phyloP scores from a whole-genome alignment of 345 rosid species.

The Reutealis trisperma region DNA sequence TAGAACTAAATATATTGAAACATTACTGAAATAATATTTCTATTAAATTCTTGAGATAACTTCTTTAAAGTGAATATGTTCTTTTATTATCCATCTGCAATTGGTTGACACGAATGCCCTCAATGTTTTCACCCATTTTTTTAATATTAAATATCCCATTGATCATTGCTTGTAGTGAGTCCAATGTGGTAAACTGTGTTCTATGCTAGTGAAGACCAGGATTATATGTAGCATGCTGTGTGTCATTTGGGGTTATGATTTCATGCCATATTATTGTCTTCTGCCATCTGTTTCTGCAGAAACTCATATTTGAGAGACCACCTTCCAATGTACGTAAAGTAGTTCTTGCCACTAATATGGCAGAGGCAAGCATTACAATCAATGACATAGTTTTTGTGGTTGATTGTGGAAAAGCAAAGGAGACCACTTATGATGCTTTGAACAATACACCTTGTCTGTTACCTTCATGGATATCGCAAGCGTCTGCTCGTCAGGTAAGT shows the following conservation, averaged over 20 bases:
- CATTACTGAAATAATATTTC: too few relatives aligned
- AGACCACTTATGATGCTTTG: conserved; percentile 98
- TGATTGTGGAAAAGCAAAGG: conserved; percentile 99
- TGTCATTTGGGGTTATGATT: background rate
- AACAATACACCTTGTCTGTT: conserved; percentile 98
- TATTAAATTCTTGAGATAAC: background rate
- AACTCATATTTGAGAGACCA: conserved; percentile 80
- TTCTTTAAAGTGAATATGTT: background rate
- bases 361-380: conserved; percentile 97
- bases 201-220: background rate
- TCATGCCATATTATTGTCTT: conserved; percentile 4
- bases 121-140: background rate
- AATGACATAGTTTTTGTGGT: conserved; percentile 92
- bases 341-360: conserved; percentile 97
- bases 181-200: background rate
- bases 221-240: background rate
- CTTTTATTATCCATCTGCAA: background rate
- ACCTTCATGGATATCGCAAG: conserved; percentile 98
- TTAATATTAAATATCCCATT: background rate
- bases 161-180: background rate
- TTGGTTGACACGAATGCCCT: background rate
- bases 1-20: too few relatives aligned
- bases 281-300: conserved; percentile 49
- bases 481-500: conserved; percentile 86
- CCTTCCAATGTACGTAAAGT: conserved; percentile 83